A percentile compares a stretch with the other conserved stretches of the same genome.
phyloP scores from a whole-genome alignment of 1,284 basidiomycete genomes.

The Omphalotus olearius region DNA sequence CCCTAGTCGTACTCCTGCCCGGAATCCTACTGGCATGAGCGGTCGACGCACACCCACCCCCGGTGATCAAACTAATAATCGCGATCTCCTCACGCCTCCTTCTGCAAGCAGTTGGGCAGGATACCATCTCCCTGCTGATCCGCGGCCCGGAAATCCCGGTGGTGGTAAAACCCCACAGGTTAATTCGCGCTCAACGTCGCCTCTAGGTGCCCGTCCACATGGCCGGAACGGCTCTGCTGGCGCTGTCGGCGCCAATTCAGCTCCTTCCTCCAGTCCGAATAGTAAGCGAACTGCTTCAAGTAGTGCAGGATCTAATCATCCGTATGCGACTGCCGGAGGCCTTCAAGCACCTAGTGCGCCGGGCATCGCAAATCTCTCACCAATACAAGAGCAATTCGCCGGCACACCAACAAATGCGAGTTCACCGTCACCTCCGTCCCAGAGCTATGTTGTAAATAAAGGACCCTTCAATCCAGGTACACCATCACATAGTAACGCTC shows the following conservation, averaged over 20 bases:
- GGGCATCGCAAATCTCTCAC: constrained; percentile 49
- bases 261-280: constrained; percentile 25
- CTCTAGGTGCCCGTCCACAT: constrained; percentile 41
- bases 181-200: constrained; percentile 47
- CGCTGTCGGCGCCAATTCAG: constrained; percentile 36
- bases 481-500: constrained; percentile 37
- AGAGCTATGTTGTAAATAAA: constrained; percentile 47
- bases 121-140: constrained; percentile 58
- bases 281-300: constrained; percentile 38
- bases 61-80: constrained; percentile 40
- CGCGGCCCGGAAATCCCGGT: constrained; percentile 46
- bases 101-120: constrained; percentile 43
- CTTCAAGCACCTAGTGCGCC: constrained; percentile 30
- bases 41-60: constrained; percentile 59
- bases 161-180: constrained; percentile 33
- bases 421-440: constrained; percentile 46
- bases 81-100: constrained; percentile 43
- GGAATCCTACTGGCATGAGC: constrained; percentile 14
- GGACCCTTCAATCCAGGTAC: constrained; percentile 49
- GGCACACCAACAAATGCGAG: constrained; percentile 24
- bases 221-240: constrained; percentile 48
- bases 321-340: constrained; percentile 39
- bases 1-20: constrained; percentile 2
- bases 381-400: constrained; percentile 63
- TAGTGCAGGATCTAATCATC: constrained; percentile 30